These are phyloP conservation scores for Yamadazyma paraphyllophila DNA, from an alignment of 805 yeast genomes.

Conservation along the genomic window DNA sequence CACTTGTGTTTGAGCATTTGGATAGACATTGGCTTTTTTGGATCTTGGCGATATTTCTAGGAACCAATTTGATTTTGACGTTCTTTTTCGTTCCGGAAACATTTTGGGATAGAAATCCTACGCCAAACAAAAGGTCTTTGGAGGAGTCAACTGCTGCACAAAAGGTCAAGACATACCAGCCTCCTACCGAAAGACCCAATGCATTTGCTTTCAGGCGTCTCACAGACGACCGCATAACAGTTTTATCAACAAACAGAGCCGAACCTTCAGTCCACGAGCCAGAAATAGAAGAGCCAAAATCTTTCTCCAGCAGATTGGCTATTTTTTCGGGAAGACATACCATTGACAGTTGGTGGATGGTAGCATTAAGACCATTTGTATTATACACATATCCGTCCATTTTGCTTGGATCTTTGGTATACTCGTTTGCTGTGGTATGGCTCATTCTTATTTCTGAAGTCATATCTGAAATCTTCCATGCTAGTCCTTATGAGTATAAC, in stretches of 20 bases:
- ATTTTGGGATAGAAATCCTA: slow-evolving; percentile 58
- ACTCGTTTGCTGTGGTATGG: slow-evolving; percentile 62
- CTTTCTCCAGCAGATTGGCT: slow-evolving; percentile 32
- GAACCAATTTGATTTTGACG: slow-evolving; percentile 42
- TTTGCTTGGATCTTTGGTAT: slow-evolving; percentile 49
- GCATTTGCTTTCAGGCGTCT: slow-evolving; percentile 23
- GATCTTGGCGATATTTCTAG: slow-evolving; percentile 54
- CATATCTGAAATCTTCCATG: slow-evolving; percentile 47
- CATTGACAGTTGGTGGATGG: slow-evolving; percentile 52
- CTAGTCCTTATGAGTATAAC: slow-evolving; percentile 38
- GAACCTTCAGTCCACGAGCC: neutral
- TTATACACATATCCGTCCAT: slow-evolving; percentile 51
- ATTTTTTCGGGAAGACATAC: slow-evolving; percentile 51
- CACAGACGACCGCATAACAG: neutral
- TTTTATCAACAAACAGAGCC: neutral
- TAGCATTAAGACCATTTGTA: slow-evolving; percentile 53
- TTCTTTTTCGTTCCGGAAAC: slow-evolving; percentile 63
- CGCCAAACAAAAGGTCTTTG: slow-evolving; percentile 45
- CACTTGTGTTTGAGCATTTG: slow-evolving; percentile 47
- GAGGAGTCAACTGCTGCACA: slow-evolving; percentile 49
- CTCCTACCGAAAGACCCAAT: slow-evolving; percentile 28
- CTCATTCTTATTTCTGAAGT: slow-evolving; percentile 59
- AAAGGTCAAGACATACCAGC: slow-evolving; percentile 24
- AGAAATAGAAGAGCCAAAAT: slow-evolving; percentile 11
- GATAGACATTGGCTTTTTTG: slow-evolving; percentile 63